These are phyloP conservation scores for Ilex asprella DNA, from an alignment of 257 asterid genomes.

Conservation along the genomic window DNA sequence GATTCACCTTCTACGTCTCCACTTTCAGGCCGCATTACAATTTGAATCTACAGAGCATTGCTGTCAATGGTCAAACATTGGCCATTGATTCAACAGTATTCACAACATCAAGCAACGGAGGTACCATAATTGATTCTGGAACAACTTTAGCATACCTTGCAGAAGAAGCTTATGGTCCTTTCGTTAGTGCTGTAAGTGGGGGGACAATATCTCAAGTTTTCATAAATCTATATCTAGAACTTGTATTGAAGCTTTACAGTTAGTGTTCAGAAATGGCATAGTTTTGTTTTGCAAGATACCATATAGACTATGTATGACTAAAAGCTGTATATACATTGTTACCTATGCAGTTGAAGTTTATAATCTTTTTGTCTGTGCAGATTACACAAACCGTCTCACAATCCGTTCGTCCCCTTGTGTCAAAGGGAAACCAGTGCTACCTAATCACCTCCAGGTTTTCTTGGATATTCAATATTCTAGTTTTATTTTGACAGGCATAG, in stretches of 20 bases:
- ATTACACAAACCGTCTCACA: slow-evolving; percentile 54
- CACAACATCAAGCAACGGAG: slow-evolving; percentile 59
- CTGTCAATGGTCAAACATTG: slow-evolving; percentile 80
- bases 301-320: no score
- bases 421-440: slow-evolving; percentile 78
- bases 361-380: slow-evolving; percentile 29
- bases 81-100: slow-evolving; percentile 67
- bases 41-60: slow-evolving; percentile 67
- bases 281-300: no score
- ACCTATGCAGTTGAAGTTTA: no score
- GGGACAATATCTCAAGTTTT: no score
- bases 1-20: slow-evolving; percentile 5
- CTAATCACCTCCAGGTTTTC: slow-evolving; percentile 71
- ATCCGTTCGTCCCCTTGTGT: slow-evolving; percentile 48
- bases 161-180: slow-evolving; percentile 81
- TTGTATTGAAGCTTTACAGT: no score
- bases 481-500: not conserved
- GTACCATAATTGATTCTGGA: slow-evolving; percentile 95
- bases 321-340: no score
- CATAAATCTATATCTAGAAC: no score
- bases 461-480: not conserved
- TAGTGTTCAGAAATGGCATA: no score
- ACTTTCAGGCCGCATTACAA: slow-evolving; percentile 89
- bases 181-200: slow-evolving; percentile 62
- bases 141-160: slow-evolving; percentile 94